These are phyloP conservation scores for Chytriomyces sp. DNA, from an alignment of 192 early-diverging fungal genomes.

Conservation along the genomic window DNA sequence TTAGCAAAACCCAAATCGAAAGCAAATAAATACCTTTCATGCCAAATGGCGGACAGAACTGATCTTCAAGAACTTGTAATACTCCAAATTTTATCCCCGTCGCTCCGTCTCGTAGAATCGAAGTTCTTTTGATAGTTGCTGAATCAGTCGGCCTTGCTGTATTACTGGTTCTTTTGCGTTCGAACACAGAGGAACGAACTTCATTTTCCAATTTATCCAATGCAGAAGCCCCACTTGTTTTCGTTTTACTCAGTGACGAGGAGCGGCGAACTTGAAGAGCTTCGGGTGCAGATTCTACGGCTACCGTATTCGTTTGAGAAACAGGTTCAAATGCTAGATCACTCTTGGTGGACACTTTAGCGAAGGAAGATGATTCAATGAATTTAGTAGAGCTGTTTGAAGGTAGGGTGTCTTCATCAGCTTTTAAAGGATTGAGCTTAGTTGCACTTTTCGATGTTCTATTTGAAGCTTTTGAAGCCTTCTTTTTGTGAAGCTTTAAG, in stretches of 20 bases:
- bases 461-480: slow-evolving; percentile 2
- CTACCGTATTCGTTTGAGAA: not conserved
- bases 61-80: slow-evolving; percentile 16
- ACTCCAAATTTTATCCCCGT: slow-evolving; percentile 24
- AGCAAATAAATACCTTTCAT: slow-evolving; percentile 16
- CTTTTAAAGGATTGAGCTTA: not conserved
- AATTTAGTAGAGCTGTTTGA: not conserved
- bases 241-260: not conserved
- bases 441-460: not conserved
- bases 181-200: not conserved
- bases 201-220: not conserved
- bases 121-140: no score
- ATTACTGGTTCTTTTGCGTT: no score
- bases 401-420: not conserved
- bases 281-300: not conserved
- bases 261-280: not conserved
- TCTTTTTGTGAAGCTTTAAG: slow-evolving; percentile 3
- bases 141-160: no score
- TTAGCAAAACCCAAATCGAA: not conserved
- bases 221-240: not conserved
- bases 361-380: not conserved
- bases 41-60: slow-evolving; percentile 16
- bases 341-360: no score
- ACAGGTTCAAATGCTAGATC: not conserved
- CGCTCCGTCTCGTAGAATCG: not conserved